Evolutionary conservation across 192 early-diverging fungal genomes (phyloP), one percentile per base, ranked within the genome.

Genomic region (Backusella luteola): DNA sequence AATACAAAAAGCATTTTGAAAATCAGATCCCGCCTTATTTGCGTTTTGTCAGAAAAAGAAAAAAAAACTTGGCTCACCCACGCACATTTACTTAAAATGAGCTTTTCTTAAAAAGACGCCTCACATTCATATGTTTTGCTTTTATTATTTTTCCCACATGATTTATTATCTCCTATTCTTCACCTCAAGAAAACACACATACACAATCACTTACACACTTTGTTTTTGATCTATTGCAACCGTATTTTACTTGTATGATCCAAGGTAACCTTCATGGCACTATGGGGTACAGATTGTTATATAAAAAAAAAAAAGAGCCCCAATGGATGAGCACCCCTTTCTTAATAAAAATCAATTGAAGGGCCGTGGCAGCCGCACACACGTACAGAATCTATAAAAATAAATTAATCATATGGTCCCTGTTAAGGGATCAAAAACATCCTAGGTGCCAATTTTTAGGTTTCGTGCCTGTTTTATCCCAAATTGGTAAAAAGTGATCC

Each of bases 371-470:
- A 39, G 38, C 19, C 14, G 21, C 21, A 59, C 23, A 23, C 23
- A 59, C 23, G 11, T 23, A 23, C 23, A 26, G n/a, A 59, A 59
- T 59, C n/a, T 59, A 59, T 26, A 59, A 26, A 59, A 49, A 19
- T 59, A 44, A 0, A 44, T 5, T 12, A 26, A 11, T 59, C 53
- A 59, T 14, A 59, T 59, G 53, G n/a, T 29, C n/a, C 53, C 53
- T 59, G 53, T 59, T 59, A 26, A 59, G 53, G 53, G 53, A 59
- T 59, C 53, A 59, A 59, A 59, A 59, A 26, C n/a, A 59, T 59
- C 53, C 53, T 59, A 23, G 53, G 53, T 26, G 53, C 23, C 53
- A 59, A 14, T 26, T 59, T 59, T 12, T 59, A 23, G 23, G 53
- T 59, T 59, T 59, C 11, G 53, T 59, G 53, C 53, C 53, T 59